phyloP scores from a whole-genome alignment of 306 rosid genomes.

The Carpinus fangiana region DNA sequence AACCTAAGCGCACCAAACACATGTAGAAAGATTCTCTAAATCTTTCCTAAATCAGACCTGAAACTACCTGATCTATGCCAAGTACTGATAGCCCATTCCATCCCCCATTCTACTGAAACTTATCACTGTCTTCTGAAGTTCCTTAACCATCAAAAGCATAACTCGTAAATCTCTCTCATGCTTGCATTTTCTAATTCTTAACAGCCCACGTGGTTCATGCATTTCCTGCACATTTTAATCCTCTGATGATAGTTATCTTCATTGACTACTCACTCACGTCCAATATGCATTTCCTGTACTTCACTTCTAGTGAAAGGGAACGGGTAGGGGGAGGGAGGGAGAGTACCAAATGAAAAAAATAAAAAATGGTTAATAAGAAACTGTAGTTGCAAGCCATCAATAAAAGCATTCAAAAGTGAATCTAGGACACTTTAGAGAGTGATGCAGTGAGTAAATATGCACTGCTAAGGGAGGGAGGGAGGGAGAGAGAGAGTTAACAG shows the following conservation, averaged over 20 bases:
- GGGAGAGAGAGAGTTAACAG: neutral
- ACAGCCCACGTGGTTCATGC: neutral
- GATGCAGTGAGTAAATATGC: neutral
- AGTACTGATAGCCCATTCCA: neutral
- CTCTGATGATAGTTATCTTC: too few species aligned
- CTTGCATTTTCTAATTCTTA: neutral
- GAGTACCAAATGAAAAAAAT: too few species aligned
- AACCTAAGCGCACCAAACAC: neutral
- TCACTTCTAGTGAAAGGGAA: too few species aligned
- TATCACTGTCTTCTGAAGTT: neutral
- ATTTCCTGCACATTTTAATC: neutral
- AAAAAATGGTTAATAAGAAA: too few species aligned
- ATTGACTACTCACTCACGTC: too few species aligned
- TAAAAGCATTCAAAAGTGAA: neutral
- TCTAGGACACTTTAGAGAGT: neutral
- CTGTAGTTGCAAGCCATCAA: neutral
- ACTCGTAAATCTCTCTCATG: neutral
- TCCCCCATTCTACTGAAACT: neutral
- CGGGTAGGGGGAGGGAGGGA: neutral
- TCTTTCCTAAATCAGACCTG: neutral
- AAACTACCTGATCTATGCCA: neutral
- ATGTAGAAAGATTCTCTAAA: neutral
- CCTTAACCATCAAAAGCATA: neutral
- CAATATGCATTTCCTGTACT: neutral
- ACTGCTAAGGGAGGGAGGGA: neutral